phyloP scores from a whole-genome alignment of 768 basidiomycete genomes.

The Amyloporia xantha region DNA sequence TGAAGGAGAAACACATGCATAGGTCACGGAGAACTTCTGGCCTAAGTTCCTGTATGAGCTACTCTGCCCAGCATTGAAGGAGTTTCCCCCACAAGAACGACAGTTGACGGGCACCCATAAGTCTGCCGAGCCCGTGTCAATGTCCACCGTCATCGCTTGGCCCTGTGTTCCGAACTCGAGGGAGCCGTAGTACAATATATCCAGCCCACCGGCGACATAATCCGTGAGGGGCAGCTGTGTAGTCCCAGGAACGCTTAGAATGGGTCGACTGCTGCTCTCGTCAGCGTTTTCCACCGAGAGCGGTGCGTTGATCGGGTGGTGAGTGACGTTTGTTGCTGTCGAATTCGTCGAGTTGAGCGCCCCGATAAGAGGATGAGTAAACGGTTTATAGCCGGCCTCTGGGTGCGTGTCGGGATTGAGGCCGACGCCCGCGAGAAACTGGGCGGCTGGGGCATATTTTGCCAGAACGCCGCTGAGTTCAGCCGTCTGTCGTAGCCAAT shows the following conservation, averaged over 20 bases:
- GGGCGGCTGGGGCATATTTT: conserved; percentile 26
- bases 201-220: conserved; percentile 30
- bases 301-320: neutral
- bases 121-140: conserved; percentile 67
- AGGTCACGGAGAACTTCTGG: conserved; percentile 32
- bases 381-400: conserved; percentile 16
- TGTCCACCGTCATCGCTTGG: conserved; percentile 47
- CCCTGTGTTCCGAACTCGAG: conserved; percentile 48
- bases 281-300: neutral
- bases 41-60: conserved; percentile 31
- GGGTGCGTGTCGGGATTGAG: conserved; percentile 25
- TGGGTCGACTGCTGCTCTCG: conserved; percentile 8
- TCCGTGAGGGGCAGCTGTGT: conserved; percentile 30
- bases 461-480: conserved; percentile 20
- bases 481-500: conserved; percentile 14
- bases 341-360: neutral
- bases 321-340: neutral
- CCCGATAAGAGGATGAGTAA: conserved; percentile 14
- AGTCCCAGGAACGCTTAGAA: conserved; percentile 17
- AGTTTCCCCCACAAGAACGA: conserved; percentile 28
- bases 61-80: conserved; percentile 35
- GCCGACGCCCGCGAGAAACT: conserved; percentile 25
- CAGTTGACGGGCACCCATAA: conserved; percentile 49
- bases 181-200: conserved; percentile 43
- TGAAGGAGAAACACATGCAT: conserved; percentile 30